Conservation (phyloP, 164 flowering plant genomes). For the Kingdonia uniflora region DNA sequence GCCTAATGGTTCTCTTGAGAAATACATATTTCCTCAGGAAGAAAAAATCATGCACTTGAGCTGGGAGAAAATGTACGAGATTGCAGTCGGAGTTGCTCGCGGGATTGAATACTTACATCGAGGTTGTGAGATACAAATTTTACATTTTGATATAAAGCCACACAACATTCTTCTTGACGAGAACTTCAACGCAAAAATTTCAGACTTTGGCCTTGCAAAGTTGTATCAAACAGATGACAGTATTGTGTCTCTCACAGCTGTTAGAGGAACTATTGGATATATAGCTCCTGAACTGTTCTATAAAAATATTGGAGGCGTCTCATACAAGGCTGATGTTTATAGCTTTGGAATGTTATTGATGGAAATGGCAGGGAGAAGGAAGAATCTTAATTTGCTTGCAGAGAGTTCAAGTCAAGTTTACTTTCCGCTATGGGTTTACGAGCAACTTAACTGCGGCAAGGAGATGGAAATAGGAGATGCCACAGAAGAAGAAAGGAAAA, state of each 20-base stretch:
- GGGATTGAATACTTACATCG: slow-evolving; percentile 8
- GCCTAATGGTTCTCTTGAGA: slow-evolving; percentile 9
- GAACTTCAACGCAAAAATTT: slow-evolving; percentile 7
- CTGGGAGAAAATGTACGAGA: slow-evolving; percentile 3
- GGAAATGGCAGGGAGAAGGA: slow-evolving; percentile 12
- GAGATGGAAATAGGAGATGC: not conserved
- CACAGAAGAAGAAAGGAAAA: not conserved
- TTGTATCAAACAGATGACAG: not conserved
- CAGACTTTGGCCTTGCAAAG: slow-evolving; percentile 12
- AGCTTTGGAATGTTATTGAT: slow-evolving; percentile 11
- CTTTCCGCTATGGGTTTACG: slow-evolving; percentile 9
- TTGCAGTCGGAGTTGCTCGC: slow-evolving; percentile 1
- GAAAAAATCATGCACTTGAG: not conserved
- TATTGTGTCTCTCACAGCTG: slow-evolving; percentile 2
- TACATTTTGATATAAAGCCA: slow-evolving; percentile 11
- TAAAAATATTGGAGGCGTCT: slow-evolving; percentile 5
- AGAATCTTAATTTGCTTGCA: not conserved
- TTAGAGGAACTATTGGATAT: slow-evolving; percentile 9
- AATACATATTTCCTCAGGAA: slow-evolving; percentile 3
- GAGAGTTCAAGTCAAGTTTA: not conserved
- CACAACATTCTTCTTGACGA: slow-evolving; percentile 7
- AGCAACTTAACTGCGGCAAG: not conserved
- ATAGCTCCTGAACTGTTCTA: slow-evolving; percentile 9
- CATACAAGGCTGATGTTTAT: slow-evolving; percentile 8
- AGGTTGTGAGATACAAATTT: slow-evolving; percentile 3